These are phyloP conservation scores for Elasticomyces elasticus DNA, from an alignment of 495 filamentous ascomycete genomes.

Conservation along the genomic window DNA sequence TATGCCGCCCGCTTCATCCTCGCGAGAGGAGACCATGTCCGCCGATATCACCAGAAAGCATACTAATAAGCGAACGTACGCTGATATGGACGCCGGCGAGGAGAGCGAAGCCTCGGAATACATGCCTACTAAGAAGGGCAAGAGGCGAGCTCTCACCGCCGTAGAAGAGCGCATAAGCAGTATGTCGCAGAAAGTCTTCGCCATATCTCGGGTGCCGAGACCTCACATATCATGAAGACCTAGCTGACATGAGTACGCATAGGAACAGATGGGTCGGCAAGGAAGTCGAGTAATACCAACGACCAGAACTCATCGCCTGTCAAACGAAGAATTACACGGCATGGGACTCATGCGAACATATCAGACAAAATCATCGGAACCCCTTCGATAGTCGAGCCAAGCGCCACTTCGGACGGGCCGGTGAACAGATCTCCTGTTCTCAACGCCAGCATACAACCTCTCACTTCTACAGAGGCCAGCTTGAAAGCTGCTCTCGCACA, in stretches of 20 bases:
- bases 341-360: no score
- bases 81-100: background rate
- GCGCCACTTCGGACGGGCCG: background rate
- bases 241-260: no score
- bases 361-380: no score
- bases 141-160: background rate
- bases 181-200: no score
- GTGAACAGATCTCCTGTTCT: background rate
- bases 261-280: no score
- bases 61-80: background rate
- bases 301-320: no score
- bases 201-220: no score
- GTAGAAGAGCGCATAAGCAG: background rate
- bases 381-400: background rate
- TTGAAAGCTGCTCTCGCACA: background rate
- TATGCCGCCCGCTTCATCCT: background rate
- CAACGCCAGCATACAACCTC: background rate
- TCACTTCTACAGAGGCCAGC: background rate
- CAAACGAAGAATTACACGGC: no score
- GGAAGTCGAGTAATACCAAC: no score
- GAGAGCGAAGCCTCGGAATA: background rate
- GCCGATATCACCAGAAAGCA: background rate
- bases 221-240: background rate
- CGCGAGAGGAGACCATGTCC: background rate
- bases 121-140: background rate